phyloP scores from a whole-genome alignment of 495 filamentous ascomycete species.

The Aspergillus ellipticus region DNA sequence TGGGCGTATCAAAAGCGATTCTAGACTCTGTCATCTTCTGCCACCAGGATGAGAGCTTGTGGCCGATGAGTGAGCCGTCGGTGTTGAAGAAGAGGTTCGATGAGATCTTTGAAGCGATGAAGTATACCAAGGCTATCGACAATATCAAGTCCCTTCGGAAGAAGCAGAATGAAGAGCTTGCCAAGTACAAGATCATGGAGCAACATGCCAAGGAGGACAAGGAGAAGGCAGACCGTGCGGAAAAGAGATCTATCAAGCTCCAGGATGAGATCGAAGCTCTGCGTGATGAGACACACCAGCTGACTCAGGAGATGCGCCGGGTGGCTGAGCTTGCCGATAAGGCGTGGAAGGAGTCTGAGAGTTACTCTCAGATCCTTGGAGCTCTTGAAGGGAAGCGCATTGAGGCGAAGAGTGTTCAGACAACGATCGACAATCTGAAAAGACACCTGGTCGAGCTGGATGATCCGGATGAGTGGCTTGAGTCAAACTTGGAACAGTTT shows the following conservation, averaged over 20 bases:
- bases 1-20: conserved; percentile 87
- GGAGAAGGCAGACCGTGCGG: conserved; percentile 70
- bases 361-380: conserved; percentile 62
- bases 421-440: conserved; percentile 66
- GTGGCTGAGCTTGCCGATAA: conserved; percentile 54
- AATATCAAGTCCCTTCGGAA: conserved; percentile 86
- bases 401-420: conserved; percentile 57
- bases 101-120: conserved; percentile 94
- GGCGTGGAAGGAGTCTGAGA: conserved; percentile 57
- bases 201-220: conserved; percentile 79
- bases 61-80: conserved; percentile 90
- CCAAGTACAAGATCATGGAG: conserved; percentile 65
- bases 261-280: conserved; percentile 70
- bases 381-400: conserved; percentile 72
- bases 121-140: conserved; percentile 95
- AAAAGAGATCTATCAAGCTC: conserved; percentile 60
- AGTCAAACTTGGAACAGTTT: conserved; percentile 75
- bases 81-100: conserved; percentile 90
- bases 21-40: conserved; percentile 96
- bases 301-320: conserved; percentile 54
- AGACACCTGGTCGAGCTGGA: conserved; percentile 67
- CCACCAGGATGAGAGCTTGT: conserved; percentile 95
- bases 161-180: conserved; percentile 71
- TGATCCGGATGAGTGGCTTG: conserved; percentile 75
- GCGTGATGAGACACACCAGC: conserved; percentile 51